These are phyloP conservation scores for Phyllosticta citrichinensis DNA, from an alignment of 2,329 filamentous ascomycete species.

Conservation along the genomic window DNA sequence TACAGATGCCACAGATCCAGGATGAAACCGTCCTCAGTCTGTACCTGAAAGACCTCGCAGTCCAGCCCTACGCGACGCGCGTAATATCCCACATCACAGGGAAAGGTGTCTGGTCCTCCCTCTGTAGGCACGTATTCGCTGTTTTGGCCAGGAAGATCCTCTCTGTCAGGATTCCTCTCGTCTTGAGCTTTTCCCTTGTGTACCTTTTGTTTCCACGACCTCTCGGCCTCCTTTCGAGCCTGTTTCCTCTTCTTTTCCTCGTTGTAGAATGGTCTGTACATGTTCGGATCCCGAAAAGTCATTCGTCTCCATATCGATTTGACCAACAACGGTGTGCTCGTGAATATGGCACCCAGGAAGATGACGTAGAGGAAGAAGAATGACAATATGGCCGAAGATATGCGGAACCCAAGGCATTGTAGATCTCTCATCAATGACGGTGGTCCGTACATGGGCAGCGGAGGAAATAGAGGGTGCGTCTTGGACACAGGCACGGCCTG, in stretches of 20 bases:
- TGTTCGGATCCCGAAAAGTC: constrained; percentile 51
- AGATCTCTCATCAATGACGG: constrained; percentile 55
- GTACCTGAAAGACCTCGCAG: constrained; percentile 70
- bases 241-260: constrained; percentile 57
- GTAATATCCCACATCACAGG: constrained; percentile 77
- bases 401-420: constrained; percentile 55
- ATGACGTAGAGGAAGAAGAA: constrained; percentile 67
- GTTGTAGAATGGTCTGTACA: constrained; percentile 55
- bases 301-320: constrained; percentile 43
- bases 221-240: constrained; percentile 47
- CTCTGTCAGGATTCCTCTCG: constrained; percentile 13
- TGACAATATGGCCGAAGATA: constrained; percentile 65
- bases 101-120: constrained; percentile 67
- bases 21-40: constrained; percentile 90
- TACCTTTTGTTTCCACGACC: constrained; percentile 48
- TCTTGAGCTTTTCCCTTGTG: constrained; percentile 30
- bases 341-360: constrained; percentile 62
- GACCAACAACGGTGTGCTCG: constrained; percentile 48
- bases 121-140: constrained; percentile 61
- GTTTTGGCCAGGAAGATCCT: constrained; percentile 23
- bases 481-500: constrained; percentile 49
- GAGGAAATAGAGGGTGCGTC: constrained; percentile 75
- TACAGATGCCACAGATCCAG: constrained; percentile 85
- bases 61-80: constrained; percentile 80
- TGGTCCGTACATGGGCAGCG: constrained; percentile 71